Evolutionary conservation across 192 early-diverging fungal genomes (phyloP).

Genomic region (Rhizoclosmatium globosum): DNA sequence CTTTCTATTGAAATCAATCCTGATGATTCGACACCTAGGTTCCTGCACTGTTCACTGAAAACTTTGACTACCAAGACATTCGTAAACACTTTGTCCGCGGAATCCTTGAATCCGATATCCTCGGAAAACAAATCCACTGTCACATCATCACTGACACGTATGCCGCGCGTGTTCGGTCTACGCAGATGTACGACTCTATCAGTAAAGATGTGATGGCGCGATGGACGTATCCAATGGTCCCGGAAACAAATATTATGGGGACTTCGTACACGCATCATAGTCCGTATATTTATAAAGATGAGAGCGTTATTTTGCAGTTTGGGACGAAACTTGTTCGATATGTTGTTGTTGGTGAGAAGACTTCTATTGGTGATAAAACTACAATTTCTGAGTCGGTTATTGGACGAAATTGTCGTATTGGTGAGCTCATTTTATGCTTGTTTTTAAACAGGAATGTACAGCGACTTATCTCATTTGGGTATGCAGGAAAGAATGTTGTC

Average conservation of each 20-base stretch:
- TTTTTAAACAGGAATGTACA: not conserved
- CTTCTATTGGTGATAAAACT: slow-evolving; percentile 78
- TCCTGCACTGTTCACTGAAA: slow-evolving; percentile 91
- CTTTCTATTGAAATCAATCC: too few relatives aligned
- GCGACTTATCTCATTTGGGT: not conserved
- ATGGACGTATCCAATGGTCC: slow-evolving; percentile 93
- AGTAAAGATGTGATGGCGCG: slow-evolving; percentile 87
- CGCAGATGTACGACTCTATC: slow-evolving; percentile 78
- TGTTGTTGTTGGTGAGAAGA: slow-evolving; percentile 82
- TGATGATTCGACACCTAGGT: slow-evolving; percentile 55
- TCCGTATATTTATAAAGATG: slow-evolving; percentile 87
- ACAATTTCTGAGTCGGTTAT: slow-evolving; percentile 81
- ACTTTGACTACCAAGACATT: slow-evolving; percentile 96
- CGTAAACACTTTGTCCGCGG: slow-evolving; percentile 90
- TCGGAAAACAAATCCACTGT: slow-evolving; percentile 86
- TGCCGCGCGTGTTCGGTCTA: slow-evolving; percentile 70
- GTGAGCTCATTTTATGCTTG: slow-evolving; percentile 19
- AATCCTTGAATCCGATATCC: slow-evolving; percentile 86
- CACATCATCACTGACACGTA: slow-evolving; percentile 77
- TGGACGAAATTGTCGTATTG: slow-evolving; percentile 82
- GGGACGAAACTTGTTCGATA: slow-evolving; percentile 72
- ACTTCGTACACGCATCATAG: slow-evolving; percentile 77
- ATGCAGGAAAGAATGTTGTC: slow-evolving; percentile 69
- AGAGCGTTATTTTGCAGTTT: slow-evolving; percentile 73
- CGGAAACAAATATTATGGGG: slow-evolving; percentile 82